Conservation (phyloP, 306 rosid genomes). For the Carpinus viminea region DNA sequence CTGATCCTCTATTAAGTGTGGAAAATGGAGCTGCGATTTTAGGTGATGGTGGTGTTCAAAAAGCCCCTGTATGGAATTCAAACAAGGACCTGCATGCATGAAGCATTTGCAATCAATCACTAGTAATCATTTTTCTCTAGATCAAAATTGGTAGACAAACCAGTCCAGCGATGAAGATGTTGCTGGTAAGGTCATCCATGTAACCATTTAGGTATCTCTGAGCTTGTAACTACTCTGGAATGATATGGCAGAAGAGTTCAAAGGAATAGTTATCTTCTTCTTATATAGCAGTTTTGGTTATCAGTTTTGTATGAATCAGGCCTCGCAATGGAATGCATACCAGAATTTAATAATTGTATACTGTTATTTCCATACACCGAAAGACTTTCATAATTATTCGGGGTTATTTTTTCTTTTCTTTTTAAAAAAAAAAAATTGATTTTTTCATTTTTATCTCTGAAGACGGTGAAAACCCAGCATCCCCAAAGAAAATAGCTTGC, state of each 20-base stretch:
- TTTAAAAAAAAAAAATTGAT: background rate
- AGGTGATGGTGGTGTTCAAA: constrained; percentile 40
- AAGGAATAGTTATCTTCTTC: background rate
- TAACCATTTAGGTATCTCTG: background rate
- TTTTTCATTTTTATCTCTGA: background rate
- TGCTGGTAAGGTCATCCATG: constrained; percentile 38
- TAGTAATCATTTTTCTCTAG: constrained; percentile 8
- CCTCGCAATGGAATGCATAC: constrained; percentile 14
- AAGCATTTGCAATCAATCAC: background rate
- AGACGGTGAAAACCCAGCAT: background rate
- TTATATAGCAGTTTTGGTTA: constrained; percentile 27
- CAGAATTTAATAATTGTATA: constrained; percentile 22
- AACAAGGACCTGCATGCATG: constrained; percentile 61
- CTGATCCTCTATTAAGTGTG: constrained; percentile 60
- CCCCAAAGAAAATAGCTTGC: too few relatives aligned
- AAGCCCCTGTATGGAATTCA: constrained; percentile 60
- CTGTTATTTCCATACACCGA: background rate
- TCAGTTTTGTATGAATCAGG: constrained; percentile 19
- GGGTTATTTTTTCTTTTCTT: too few relatives aligned
- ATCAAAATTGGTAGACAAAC: constrained; percentile 14
- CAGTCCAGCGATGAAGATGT: constrained; percentile 53
- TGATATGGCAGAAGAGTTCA: constrained; percentile 5
- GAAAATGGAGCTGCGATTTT: constrained; percentile 55
- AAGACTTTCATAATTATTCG: background rate
- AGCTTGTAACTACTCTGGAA: constrained; percentile 7